Conservation (phyloP, 768 basidiomycete genomes). For the Lanmaoa rubissima region DNA sequence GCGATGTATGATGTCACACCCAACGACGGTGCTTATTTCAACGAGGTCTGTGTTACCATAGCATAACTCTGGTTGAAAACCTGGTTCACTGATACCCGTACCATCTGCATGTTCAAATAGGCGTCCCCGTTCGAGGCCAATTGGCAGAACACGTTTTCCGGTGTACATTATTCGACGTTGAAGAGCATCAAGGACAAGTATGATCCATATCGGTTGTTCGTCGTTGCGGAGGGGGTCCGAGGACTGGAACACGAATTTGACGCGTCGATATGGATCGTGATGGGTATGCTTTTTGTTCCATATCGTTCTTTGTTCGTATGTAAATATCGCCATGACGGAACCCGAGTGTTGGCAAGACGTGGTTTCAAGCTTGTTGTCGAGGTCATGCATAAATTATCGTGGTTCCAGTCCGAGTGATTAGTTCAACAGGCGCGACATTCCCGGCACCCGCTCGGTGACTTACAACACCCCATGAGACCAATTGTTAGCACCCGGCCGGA, state of each 20-base stretch:
- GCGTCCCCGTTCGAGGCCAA: slow-evolving; percentile 43
- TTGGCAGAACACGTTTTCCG: slow-evolving; percentile 45
- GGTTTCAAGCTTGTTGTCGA: neutral
- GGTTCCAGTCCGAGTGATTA: neutral
- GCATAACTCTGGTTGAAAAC: neutral
- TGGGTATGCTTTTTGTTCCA: neutral
- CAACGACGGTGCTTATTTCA: slow-evolving; percentile 7
- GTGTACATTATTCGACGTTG: slow-evolving; percentile 40
- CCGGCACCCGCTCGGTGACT: too few relatives aligned
- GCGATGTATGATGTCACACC: slow-evolving; percentile 24
- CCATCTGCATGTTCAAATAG: slow-evolving; percentile 22
- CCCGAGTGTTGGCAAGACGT: too few relatives aligned
- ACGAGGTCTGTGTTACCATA: slow-evolving; percentile 38
- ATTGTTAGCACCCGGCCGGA: too few relatives aligned
- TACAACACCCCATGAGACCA: too few relatives aligned
- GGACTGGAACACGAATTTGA: slow-evolving; percentile 40
- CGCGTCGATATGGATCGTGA: slow-evolving; percentile 15
- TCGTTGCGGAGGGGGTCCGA: slow-evolving; percentile 49
- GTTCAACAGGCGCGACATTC: neutral
- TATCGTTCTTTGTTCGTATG: too few relatives aligned
- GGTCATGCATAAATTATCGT: neutral
- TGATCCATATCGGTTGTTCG: slow-evolving; percentile 45
- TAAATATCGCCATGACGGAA: neutral
- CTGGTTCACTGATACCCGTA: neutral
- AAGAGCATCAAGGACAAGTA: slow-evolving; percentile 44